phyloP scores from a whole-genome alignment of 164 flowering plant genomes.

The Vitis labrusca region DNA sequence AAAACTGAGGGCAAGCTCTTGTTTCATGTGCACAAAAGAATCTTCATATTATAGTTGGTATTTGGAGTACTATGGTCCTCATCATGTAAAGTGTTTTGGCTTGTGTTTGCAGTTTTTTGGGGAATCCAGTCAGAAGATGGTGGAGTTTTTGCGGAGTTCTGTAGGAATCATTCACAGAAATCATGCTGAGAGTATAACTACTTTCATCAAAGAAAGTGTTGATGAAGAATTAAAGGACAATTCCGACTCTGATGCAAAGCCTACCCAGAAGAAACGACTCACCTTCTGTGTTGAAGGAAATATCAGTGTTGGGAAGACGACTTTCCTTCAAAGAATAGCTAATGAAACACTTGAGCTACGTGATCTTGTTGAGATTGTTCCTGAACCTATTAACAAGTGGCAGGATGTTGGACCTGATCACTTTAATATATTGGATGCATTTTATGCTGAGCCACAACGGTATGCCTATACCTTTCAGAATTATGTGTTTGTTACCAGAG shows the following conservation, averaged over 20 bases:
- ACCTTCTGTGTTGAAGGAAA: constrained; percentile 98
- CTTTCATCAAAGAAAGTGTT: constrained; percentile 75
- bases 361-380: constrained; percentile 95
- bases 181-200: constrained; percentile 95
- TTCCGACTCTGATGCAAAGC: constrained; percentile 39
- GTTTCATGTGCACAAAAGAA: background rate
- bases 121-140: constrained; percentile 80
- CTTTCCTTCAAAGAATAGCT: constrained; percentile 94
- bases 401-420: constrained; percentile 96
- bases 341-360: constrained; percentile 94
- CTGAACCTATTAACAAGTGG: constrained; percentile 95
- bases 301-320: constrained; percentile 96
- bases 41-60: background rate
- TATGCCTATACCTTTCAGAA: constrained; percentile 98
- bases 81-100: background rate
- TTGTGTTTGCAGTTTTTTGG: constrained; percentile 67
- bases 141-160: constrained; percentile 78
- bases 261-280: constrained; percentile 52
- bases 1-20: too few species aligned
- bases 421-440: constrained; percentile 90
- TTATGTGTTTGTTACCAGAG: constrained; percentile 94
- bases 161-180: constrained; percentile 91
- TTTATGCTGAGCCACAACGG: constrained; percentile 89
- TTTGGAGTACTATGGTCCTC: background rate
- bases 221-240: constrained; percentile 80